A percentile compares a stretch with the other conserved stretches of the same genome.
Conservation (phyloP, 768 basidiomycete genomes). For the Amanita inopinata region DNA sequence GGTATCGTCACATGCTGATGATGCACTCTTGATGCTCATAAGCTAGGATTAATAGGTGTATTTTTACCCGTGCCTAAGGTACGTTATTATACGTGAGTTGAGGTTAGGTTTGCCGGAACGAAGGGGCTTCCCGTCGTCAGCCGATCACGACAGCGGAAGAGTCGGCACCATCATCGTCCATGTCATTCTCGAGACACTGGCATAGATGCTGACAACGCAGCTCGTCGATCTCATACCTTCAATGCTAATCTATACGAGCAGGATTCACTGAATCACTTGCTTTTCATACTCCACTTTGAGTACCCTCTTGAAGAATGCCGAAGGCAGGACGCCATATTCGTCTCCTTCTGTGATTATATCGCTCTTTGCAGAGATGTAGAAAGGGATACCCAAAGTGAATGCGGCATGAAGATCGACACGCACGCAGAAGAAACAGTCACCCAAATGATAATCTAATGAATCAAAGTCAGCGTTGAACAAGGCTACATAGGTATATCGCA, state of each 20-base stretch:
- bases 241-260: background rate
- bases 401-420: conserved; percentile 5
- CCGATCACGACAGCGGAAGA: no score
- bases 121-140: no score
- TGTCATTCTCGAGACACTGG: no score
- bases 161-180: no score
- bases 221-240: background rate
- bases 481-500: background rate
- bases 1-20: no score
- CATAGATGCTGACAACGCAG: background rate
- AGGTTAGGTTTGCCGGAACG: no score
- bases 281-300: conserved; percentile 3
- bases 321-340: background rate
- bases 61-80: no score
- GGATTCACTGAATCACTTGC: background rate
- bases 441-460: background rate
- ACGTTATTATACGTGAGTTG: no score
- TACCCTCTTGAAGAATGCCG: conserved; percentile 3
- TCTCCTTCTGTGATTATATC: conserved; percentile 3
- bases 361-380: conserved; percentile 2
- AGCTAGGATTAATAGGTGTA: no score
- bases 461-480: background rate
- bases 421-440: background rate
- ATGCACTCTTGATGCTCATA: no score
- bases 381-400: conserved; percentile 1